Base-by-base conservation (phyloP, 2,329 filamentous ascomycete genomes). In the Claviceps capensis region DNA sequence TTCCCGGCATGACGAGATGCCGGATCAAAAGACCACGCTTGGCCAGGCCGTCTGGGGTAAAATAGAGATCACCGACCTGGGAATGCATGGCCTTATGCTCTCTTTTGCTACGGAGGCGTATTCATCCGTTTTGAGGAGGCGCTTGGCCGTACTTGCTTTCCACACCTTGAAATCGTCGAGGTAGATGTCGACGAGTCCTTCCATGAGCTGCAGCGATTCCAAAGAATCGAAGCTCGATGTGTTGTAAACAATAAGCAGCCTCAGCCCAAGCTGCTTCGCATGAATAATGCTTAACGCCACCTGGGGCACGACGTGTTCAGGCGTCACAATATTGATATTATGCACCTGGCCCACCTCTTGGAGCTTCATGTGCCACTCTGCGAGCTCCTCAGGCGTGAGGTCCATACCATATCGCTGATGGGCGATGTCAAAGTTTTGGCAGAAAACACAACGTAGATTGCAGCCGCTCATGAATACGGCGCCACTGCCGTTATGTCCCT, bases 141-240 rank as follows among this genome's bases (percentile, higher is more conserved):
- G 74, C 59, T 77, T 83, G 19, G 84, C 84, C 1, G 85, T 83
- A 22, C 65, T 70, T 1, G 74, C 65, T 30, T 77, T 77, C 86
- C 86, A 93, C 9, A 90, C 80, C 65, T 94, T 93, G 72, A 93
- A 93, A 63, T 94, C 87, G 0, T 87, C 84, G n/a, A 94, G 72
- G 63, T 93, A 94, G 45, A 94, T 88, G 63, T 93, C 87, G 0
- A 93, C 80, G 30, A 94, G 70, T 0, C 87, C 87, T 59, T 93
- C 82, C 59, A 94, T 76, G 8, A 93, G 72, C 54, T 80, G 68
- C 1, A 94, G 70, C 0, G 83, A 88, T 2, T 80, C 82, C 0
- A 84, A 69, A 1, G 83, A 88, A 67, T 94, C 88, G 61, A 86
- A 94, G 11, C 83, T 82, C 0, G 84, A 89, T 0, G 86, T 90